Base-by-base conservation (phyloP, 129 eudicot species). In the Pittosporum tobira region DNA sequence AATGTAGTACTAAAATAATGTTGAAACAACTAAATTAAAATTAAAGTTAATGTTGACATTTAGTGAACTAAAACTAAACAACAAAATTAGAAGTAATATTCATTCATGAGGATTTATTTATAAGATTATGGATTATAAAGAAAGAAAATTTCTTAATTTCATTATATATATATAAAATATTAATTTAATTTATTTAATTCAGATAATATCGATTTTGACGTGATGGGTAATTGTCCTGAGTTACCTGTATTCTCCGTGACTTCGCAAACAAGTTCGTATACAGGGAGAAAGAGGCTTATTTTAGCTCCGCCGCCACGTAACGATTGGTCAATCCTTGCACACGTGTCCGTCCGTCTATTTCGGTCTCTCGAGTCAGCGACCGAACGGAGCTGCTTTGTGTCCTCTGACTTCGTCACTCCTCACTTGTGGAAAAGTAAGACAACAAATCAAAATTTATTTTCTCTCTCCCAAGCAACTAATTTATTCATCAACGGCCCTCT, bases 291-390 rank as follows among this genome's bases (percentile, higher is more conserved):
- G 51, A 6, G 5, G 62, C 47, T 47, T 12, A 54, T 15, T 24
- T 56, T 56, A 31, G 61, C 61, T 31, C 16, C 37, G 48, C 63
- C 50, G 34, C 50, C 63, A 58, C 49, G 63, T 23, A 48, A 37
- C 48, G 5, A 44, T 24, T n/a, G 30, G 15, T 49, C 30, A 22
- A n/a, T 23, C 4, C 5, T 21, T 49, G 21, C n/a, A 58, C 49
- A 58, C 63, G 63, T 58, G 63, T 58, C 49, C 23, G 49, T 58
- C 63, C 14, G 13, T 21, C 46, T 7, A 28, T 48, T 45, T 72
- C 67, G 82, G 78, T 68, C 49, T 65, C 26, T 52, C 44, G 49
- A 50, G 71, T 62, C 50, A 65, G 77, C 65, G 46, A 30, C 65
- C 63, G 67, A 52, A 56, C 45, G 48, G 58, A 71, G 25, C 52